Evolutionary conservation across 768 basidiomycete species (phyloP).

Genomic region (Ephemerocybe angulata): DNA sequence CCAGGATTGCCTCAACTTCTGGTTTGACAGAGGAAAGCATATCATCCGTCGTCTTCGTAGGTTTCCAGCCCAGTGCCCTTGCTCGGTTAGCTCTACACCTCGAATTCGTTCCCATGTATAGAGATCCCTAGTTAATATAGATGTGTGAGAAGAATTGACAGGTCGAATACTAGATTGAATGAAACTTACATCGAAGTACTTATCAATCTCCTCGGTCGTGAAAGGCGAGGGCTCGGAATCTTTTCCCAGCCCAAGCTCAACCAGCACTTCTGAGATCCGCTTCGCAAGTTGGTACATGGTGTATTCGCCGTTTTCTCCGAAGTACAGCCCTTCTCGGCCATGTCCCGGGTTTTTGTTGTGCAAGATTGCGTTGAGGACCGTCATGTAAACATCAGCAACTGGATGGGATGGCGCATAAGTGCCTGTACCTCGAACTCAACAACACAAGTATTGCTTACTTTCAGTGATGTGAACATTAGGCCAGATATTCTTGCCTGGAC

Average conservation of each 20-base stretch:
- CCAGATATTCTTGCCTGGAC: constrained; percentile 58
- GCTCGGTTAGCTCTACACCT: constrained; percentile 42
- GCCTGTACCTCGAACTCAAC: no score
- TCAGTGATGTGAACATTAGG: constrained; percentile 53
- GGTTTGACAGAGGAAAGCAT: constrained; percentile 46
- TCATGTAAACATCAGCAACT: constrained; percentile 45
- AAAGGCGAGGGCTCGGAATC: constrained; percentile 42
- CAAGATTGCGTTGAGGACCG: constrained; percentile 37
- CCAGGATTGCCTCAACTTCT: constrained; percentile 36
- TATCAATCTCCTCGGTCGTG: constrained; percentile 41
- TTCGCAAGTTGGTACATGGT: constrained; percentile 38
- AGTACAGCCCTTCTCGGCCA: constrained; percentile 52
- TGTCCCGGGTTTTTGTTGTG: constrained; percentile 31
- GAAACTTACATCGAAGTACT: constrained; percentile 29
- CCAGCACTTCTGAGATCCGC: constrained; percentile 36
- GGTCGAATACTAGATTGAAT: no score
- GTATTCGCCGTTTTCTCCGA: constrained; percentile 50
- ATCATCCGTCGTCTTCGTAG: no score
- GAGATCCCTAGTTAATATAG: constrained; percentile 13
- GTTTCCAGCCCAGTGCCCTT: no score
- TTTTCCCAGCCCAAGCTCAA: constrained; percentile 33
- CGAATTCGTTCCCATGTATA: constrained; percentile 31
- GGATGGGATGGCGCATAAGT: neutral
- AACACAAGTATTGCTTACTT: constrained; percentile 26
- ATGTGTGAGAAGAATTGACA: no score